A percentile compares a stretch with the other conserved stretches of the same genome.
Conservation (phyloP, 2,329 filamentous ascomycete genomes). For the Trichoderma atrobrunneum region DNA sequence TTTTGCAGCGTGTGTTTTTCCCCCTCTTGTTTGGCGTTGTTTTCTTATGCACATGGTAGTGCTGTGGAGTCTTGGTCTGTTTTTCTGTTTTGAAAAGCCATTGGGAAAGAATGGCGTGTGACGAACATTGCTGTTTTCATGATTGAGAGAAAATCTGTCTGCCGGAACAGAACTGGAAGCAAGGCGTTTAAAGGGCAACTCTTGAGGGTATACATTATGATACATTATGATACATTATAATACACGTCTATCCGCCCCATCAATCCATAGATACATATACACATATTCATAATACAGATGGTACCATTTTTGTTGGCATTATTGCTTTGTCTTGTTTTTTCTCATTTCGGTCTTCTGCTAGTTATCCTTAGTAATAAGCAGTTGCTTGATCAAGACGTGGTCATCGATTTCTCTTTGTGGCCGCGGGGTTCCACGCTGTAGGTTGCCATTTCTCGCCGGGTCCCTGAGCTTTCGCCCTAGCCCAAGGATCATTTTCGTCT, state of each 20-base stretch:
- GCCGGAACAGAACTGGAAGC: background rate
- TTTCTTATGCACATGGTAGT: background rate
- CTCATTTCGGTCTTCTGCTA: too few relatives aligned
- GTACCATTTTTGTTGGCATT: background rate
- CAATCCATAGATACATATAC: background rate
- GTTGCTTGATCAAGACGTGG: background rate
- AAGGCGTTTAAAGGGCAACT: slow-evolving; percentile 6
- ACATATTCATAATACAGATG: background rate
- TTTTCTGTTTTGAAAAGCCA: background rate
- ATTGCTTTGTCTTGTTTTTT: background rate
- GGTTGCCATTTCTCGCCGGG: slow-evolving; percentile 69
- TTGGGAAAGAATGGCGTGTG: background rate
- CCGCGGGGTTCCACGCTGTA: slow-evolving; percentile 55
- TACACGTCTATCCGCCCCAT: slow-evolving; percentile 4
- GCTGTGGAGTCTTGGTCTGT: background rate
- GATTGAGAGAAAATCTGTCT: background rate
- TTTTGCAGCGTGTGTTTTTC: background rate
- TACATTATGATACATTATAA: slow-evolving; percentile 21
- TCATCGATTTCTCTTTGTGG: slow-evolving; percentile 32
- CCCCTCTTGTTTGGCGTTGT: background rate
- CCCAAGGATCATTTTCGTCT: slow-evolving; percentile 54
- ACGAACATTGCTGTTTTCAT: background rate
- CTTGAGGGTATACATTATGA: slow-evolving; percentile 21
- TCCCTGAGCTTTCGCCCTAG: slow-evolving; percentile 42
- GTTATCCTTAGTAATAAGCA: background rate